Conservation (phyloP, 768 basidiomycete genomes). For the Cystobasidium tubakii region DNA sequence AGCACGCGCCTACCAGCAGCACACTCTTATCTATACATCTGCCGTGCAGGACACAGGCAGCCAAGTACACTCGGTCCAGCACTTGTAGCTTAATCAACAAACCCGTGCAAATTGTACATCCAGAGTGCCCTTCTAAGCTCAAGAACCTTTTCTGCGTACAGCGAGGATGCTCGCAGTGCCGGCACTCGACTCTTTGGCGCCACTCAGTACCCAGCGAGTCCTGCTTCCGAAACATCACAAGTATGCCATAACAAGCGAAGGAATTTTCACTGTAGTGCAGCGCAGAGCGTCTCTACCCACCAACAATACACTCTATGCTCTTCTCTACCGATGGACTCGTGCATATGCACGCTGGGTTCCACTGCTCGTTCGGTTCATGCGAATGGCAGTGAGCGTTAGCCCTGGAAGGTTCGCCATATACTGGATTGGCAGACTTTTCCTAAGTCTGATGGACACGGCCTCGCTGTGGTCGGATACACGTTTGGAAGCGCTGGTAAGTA, state of each 20-base stretch:
- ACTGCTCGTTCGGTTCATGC: background rate
- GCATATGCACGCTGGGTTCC: background rate
- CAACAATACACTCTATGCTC: background rate
- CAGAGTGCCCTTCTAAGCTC: too few species aligned
- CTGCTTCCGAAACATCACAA: background rate
- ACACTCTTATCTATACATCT: too few species aligned
- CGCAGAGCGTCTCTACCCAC: background rate
- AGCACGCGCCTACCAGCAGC: too few species aligned
- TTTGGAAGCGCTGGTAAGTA: background rate
- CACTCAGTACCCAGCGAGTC: background rate
- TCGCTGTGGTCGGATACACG: background rate
- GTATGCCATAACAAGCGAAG: background rate
- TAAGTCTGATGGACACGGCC: background rate
- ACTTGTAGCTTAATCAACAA: too few species aligned
- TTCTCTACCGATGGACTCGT: background rate
- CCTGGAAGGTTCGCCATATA: slow-evolving; percentile 5
- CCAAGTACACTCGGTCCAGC: too few species aligned
- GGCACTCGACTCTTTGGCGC: background rate
- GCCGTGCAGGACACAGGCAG: too few species aligned
- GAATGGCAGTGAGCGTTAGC: background rate
- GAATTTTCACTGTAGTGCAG: background rate
- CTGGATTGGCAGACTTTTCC: background rate
- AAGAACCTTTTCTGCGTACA: too few species aligned
- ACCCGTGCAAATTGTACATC: too few species aligned
- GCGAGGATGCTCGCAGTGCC: background rate